These are phyloP conservation scores for Saccharomycopsis sp. DNA, from an alignment of 805 yeast genomes.

Conservation along the genomic window DNA sequence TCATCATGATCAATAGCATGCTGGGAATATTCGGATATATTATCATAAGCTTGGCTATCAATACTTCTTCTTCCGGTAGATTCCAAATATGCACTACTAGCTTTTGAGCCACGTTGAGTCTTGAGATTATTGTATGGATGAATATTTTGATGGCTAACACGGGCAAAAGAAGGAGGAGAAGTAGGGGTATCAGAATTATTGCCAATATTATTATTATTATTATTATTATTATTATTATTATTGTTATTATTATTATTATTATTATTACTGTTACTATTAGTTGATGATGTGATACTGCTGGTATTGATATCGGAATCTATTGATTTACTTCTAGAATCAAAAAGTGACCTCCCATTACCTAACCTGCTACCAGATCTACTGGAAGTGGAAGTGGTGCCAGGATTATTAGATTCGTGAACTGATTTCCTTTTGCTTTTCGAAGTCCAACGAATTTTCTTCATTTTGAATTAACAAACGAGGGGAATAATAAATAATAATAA, in stretches of 20 bases:
- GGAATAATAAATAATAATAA: background rate
- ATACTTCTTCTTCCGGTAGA: conserved; percentile 1
- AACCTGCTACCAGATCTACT: conserved; percentile 13
- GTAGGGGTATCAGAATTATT: background rate
- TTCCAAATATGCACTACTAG: conserved; percentile 12
- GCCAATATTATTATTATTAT: background rate
- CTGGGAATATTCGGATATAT: conserved; percentile 13
- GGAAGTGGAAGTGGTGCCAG: conserved; percentile 4
- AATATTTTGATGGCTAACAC: background rate
- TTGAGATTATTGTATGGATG: conserved; percentile 10
- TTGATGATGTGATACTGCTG: background rate
- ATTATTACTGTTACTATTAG: conserved; percentile 5
- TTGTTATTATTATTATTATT: background rate
- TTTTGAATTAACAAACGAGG: no score
- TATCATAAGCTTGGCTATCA: conserved; percentile 13
- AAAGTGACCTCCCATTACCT: conserved; percentile 7
- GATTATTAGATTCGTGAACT: conserved; percentile 13
- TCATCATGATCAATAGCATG: conserved; percentile 1
- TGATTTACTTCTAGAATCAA: conserved; percentile 7
- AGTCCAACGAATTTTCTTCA: conserved; percentile 19
- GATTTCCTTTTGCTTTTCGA: conserved; percentile 20
- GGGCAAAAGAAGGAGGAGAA: conserved; percentile 8
- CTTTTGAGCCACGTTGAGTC: conserved; percentile 13
- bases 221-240: background rate
- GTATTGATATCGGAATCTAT: conserved; percentile 3